Base-by-base conservation (phyloP, 306 rosid genomes). In the Corylus americana region DNA sequence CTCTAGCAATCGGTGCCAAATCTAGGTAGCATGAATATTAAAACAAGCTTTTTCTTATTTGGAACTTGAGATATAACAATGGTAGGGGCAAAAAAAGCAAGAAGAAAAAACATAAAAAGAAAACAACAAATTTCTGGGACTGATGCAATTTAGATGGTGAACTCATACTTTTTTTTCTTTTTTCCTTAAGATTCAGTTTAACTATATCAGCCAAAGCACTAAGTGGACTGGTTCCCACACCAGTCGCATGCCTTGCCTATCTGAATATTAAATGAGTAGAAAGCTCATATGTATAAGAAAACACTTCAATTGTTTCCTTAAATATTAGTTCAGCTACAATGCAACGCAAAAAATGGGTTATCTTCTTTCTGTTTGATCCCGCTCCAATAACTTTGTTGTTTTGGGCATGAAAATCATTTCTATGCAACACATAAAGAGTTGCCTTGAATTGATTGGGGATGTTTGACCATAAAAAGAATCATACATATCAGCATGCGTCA, bases 1-100 rank as follows among this genome's bases (percentile, higher is more conserved):
- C 35, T 66, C 74, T 59, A 74, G 77, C 72, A 51, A 22, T 49
- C 45, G n/a, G 68, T 31, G 77, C 69, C 71, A 64, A 66, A 31
- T 72, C 55, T 31, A 71, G 37, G 42, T 70, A 58, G 75, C n/a
- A 50, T 45, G 29, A 51, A 31, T 1, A 12, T 48, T 18, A 17
- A 73, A 64, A 31, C 12, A 10, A 31, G 10, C 37, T 39, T 11
- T 39, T 11, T 48, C 44, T 31, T 18, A 4, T 64, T 18, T 64
- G n/a, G 16, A 25, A 59, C 66, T 8, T 58, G 4, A 59, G 66
- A 37, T 64, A 64, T 13, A 35, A 64, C 48, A 17, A 37, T 35
- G 71, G 11, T 5, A 2, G 10, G 42, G 11, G 4, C 0, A 37
- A 37, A 42, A 42, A 35, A 5, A 13, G 20, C 4, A 64, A 16